Evolutionary conservation across 225 moss, liverwort and hornwort genomes (phyloP).

Genomic region (Marchantia paleacea): DNA sequence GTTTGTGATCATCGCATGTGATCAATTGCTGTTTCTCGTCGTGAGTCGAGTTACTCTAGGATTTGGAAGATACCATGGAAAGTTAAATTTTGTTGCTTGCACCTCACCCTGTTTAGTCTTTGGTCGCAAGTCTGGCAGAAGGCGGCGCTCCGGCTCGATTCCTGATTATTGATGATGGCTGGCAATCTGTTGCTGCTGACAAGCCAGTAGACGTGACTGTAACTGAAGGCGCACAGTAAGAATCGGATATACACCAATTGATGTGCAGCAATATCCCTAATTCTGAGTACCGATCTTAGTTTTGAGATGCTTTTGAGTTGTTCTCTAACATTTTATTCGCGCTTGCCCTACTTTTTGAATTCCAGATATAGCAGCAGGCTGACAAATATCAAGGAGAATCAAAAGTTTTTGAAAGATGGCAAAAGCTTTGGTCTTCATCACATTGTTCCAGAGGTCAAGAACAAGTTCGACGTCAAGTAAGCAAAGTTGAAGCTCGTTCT

Average conservation of each 20-base stretch:
- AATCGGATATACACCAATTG: neutral
- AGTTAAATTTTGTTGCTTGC: neutral
- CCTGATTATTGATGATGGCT: conserved; percentile 94
- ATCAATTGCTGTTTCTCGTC: neutral
- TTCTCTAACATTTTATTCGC: neutral
- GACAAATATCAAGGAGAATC: conserved; percentile 76
- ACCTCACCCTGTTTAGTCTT: neutral
- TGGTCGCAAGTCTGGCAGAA: conserved; percentile 58
- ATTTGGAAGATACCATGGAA: neutral
- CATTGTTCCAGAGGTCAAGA: conserved; percentile 60
- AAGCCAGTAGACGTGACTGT: conserved; percentile 37
- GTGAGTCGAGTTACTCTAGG: neutral
- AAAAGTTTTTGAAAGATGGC: conserved; percentile 78
- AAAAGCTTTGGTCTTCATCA: conserved; percentile 68
- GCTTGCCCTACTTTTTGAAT: neutral
- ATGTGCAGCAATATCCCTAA: too few species aligned
- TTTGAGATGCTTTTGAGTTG: neutral
- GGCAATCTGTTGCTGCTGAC: conserved; percentile 83
- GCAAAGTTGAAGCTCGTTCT: conserved; percentile 2
- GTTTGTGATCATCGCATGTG: neutral
- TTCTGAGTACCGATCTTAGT: neutral
- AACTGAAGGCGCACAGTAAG: conserved; percentile 89
- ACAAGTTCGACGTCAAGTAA: conserved; percentile 76
- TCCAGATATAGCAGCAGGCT: conserved; percentile 85
- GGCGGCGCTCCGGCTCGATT: conserved; percentile 92